phyloP scores from a whole-genome alignment of 768 basidiomycete genomes.

The Boletus rubescentipes region DNA sequence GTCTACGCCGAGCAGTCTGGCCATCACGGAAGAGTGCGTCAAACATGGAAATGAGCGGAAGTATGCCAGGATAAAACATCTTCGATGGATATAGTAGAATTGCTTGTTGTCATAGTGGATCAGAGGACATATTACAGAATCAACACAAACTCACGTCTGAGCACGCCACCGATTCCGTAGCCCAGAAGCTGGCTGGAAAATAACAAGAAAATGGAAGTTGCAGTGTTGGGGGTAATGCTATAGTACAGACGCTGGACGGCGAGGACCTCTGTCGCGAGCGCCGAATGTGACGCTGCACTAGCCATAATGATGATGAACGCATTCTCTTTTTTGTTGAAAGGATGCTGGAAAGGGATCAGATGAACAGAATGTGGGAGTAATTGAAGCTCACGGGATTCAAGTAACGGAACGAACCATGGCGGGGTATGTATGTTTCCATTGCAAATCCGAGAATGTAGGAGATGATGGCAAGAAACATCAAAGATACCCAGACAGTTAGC shows the following conservation, averaged over 20 bases:
- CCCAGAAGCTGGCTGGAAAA: conserved; percentile 38
- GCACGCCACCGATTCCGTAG: conserved; percentile 52
- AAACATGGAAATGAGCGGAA: conserved; percentile 23
- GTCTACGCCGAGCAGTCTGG: conserved; percentile 37
- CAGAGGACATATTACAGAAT: background rate
- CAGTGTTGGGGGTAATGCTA: conserved; percentile 48
- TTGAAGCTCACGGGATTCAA: conserved; percentile 42
- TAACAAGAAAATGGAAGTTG: conserved; percentile 43
- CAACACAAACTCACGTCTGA: conserved; percentile 38
- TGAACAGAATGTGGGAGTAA: background rate
- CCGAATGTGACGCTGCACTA: conserved; percentile 50
- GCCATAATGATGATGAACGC: conserved; percentile 59
- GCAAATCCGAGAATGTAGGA: conserved; percentile 48
- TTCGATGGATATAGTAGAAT: conserved; percentile 42
- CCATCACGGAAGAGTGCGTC: conserved; percentile 42
- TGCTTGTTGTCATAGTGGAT: conserved; percentile 9
- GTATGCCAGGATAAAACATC: conserved; percentile 40
- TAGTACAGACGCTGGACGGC: conserved; percentile 56
- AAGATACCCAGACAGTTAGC: conserved; percentile 52
- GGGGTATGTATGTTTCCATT: conserved; percentile 46
- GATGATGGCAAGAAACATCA: conserved; percentile 53
- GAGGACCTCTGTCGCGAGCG: conserved; percentile 52
- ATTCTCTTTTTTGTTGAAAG: conserved; percentile 61
- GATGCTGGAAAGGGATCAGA: conserved; percentile 35
- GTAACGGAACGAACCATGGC: conserved; percentile 43